phyloP scores from a whole-genome alignment of 1,139 yeast species.

The Starmera stellimalicola region DNA sequence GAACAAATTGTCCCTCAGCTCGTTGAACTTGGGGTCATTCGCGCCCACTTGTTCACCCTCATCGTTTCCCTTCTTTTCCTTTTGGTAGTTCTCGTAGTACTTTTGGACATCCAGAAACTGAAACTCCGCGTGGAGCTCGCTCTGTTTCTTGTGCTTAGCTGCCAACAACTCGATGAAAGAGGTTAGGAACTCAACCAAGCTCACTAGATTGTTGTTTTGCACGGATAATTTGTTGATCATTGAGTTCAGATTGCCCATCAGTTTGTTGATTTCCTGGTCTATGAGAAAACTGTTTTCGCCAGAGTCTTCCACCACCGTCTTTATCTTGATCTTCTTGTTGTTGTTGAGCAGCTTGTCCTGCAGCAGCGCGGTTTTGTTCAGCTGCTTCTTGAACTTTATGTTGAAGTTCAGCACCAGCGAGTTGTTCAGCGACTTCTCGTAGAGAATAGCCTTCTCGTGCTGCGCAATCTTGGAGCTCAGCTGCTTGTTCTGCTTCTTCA shows the following conservation, averaged over 20 bases:
- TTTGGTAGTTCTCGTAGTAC: not conserved
- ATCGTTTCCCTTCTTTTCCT: no score
- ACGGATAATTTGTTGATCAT: constrained; percentile 31
- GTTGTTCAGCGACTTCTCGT: constrained; percentile 21
- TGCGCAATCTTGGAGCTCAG: constrained; percentile 1
- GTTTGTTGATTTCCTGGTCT: constrained; percentile 29
- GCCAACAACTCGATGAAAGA: no score
- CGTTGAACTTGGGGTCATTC: no score
- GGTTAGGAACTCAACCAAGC: not conserved
- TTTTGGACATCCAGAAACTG: not conserved
- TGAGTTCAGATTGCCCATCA: constrained; percentile 30
- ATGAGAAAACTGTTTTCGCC: constrained; percentile 9
- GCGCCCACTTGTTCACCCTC: no score
- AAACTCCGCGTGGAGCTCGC: no score
- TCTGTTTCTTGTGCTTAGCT: no score
- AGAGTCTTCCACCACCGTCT: constrained; percentile 5
- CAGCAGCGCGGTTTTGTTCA: constrained; percentile 28
- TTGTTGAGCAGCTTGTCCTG: constrained; percentile 28
- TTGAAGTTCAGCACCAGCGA: constrained; percentile 31
- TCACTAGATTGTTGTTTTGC: constrained; percentile 26
- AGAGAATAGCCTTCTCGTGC: constrained; percentile 3
- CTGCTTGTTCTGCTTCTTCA: constrained; percentile 2
- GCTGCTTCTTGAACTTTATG: constrained; percentile 32
- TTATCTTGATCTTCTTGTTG: not conserved
- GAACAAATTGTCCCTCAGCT: no score